These are phyloP conservation scores for Colletotrichum simmondsii DNA, from an alignment of 2,329 filamentous ascomycete genomes.

Conservation along the genomic window DNA sequence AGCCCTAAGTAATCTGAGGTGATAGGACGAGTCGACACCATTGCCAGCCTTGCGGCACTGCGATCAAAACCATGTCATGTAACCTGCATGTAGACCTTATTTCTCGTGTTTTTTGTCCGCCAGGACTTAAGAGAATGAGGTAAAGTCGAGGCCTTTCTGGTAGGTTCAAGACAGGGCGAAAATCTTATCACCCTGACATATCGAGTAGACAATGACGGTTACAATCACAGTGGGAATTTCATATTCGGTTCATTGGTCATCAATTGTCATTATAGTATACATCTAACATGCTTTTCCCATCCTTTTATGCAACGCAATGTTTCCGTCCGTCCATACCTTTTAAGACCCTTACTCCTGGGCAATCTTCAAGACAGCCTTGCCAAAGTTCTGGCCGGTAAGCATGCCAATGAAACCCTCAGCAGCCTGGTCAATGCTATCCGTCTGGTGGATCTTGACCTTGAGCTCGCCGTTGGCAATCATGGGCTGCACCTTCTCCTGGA, in stretches of 20 bases:
- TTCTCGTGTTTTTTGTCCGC: too few species aligned
- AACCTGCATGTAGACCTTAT: too few species aligned
- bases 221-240: too few species aligned
- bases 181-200: too few species aligned
- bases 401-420: constrained; percentile 79
- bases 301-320: neutral
- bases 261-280: constrained; percentile 32
- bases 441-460: constrained; percentile 75
- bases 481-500: constrained; percentile 79
- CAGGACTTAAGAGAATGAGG: too few species aligned
- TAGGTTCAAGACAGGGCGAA: too few species aligned
- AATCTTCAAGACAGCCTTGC: constrained; percentile 82
- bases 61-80: too few species aligned
- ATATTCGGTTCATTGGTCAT: constrained; percentile 8
- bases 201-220: too few species aligned
- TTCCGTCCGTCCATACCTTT: neutral
- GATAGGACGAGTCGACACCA: too few species aligned
- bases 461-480: constrained; percentile 83
- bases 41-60: too few species aligned
- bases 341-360: constrained; percentile 23
- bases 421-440: constrained; percentile 83
- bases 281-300: neutral
- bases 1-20: too few species aligned
- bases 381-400: constrained; percentile 83
- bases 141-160: too few species aligned